Percentiles rank a stretch among this genome's conserved stretches.
Evolutionary conservation across 1,284 basidiomycete genomes (phyloP).

Genomic region (Serendipita sp.): DNA sequence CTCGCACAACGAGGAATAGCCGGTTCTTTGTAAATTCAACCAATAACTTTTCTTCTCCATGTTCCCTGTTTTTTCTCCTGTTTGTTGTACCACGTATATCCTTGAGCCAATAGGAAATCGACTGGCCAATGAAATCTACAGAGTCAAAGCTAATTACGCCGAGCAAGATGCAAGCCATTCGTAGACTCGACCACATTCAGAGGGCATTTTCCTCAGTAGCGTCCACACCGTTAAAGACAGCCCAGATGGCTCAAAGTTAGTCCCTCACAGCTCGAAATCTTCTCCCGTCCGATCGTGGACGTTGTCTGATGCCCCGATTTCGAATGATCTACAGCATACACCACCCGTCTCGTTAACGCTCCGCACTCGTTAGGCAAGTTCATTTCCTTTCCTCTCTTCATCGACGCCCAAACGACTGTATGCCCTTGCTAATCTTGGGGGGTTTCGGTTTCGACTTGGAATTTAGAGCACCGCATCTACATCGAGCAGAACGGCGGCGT

Average conservation of each 20-base stretch:
- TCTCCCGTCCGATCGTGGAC: background rate
- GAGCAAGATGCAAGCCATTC: background rate
- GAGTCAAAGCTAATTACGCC: background rate
- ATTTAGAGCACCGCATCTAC: conserved; percentile 82
- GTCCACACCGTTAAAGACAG: background rate
- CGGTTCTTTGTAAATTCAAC: background rate
- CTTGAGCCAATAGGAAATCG: background rate
- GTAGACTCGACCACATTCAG: conserved; percentile 4
- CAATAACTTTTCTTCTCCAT: background rate
- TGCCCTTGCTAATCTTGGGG: background rate
- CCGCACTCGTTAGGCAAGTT: conserved; percentile 80
- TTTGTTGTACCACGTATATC: background rate
- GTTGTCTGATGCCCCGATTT: background rate
- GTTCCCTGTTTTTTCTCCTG: background rate
- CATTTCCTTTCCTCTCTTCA: background rate
- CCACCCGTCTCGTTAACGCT: conserved; percentile 68
- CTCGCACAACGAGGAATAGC: background rate
- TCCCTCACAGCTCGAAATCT: background rate
- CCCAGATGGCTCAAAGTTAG: conserved; percentile 2
- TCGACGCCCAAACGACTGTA: background rate
- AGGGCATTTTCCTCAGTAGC: background rate
- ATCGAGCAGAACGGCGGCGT: conserved; percentile 80
- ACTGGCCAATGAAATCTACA: background rate
- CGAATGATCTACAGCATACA: conserved; percentile 36
- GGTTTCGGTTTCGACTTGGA: conserved; percentile 2